These are phyloP conservation scores for Solanum hybrid DNA, from an alignment of 305 asterid species.

Conservation along the genomic window DNA sequence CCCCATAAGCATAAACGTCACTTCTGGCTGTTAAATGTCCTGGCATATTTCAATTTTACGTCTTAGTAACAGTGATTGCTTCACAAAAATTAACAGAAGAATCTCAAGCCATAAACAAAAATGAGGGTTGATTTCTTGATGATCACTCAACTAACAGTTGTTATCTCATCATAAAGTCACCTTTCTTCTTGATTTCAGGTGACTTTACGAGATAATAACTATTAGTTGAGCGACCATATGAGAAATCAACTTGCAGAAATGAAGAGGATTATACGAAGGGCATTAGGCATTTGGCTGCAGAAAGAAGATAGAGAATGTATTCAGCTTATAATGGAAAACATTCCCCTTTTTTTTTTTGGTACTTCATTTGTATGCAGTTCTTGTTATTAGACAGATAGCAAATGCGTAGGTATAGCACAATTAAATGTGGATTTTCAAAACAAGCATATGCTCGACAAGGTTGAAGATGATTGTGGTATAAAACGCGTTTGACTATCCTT, in stretches of 20 bases:
- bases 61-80: neutral
- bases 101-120: neutral
- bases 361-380: neutral
- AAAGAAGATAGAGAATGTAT: neutral
- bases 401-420: neutral
- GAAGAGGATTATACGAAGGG: neutral
- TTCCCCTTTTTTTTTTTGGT: neutral
- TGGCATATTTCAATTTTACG: slow-evolving; percentile 6
- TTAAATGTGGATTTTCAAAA: neutral
- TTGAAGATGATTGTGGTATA: neutral
- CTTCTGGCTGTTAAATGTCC: slow-evolving; percentile 83
- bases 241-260: neutral
- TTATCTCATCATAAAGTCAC: neutral
- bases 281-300: neutral
- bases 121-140: neutral
- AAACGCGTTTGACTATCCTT: neutral
- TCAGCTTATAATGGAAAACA: neutral
- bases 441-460: neutral
- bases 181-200: neutral
- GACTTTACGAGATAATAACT: neutral
- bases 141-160: neutral
- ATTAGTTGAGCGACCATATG: neutral
- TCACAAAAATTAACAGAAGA: neutral
- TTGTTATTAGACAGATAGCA: neutral
- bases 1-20: slow-evolving; percentile 86